These are phyloP conservation scores for Neohortaea acidophila DNA, from an alignment of 495 filamentous ascomycete genomes.

Conservation along the genomic window DNA sequence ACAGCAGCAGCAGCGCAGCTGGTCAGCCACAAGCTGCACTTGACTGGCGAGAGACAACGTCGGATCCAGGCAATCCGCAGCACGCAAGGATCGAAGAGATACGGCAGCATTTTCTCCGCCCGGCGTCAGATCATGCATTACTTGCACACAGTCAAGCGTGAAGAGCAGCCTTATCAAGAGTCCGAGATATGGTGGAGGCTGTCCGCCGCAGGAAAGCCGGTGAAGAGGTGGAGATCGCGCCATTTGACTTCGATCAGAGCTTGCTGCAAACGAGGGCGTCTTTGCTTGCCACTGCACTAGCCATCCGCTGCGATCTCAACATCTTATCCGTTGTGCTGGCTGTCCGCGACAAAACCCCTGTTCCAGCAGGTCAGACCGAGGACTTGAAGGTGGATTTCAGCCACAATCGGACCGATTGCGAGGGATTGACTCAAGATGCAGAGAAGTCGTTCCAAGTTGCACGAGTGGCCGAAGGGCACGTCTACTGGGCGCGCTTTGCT, in stretches of 20 bases:
- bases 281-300: constrained; percentile 36
- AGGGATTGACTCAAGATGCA: constrained; percentile 21
- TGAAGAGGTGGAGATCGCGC: constrained; percentile 16
- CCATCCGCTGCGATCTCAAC: constrained; percentile 39
- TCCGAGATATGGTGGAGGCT: constrained; percentile 38
- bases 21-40: constrained; percentile 8
- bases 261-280: constrained; percentile 34
- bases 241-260: constrained; percentile 31
- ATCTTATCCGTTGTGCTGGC: constrained; percentile 41
- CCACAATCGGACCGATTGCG: constrained; percentile 14
- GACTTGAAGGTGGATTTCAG: constrained; percentile 15
- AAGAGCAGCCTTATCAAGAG: constrained; percentile 18
- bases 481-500: constrained; percentile 28
- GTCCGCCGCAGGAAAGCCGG: constrained; percentile 26
- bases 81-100: constrained; percentile 18
- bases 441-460: constrained; percentile 13
- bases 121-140: constrained; percentile 32
- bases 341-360: constrained; percentile 19
- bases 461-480: constrained; percentile 26
- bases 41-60: constrained; percentile 13
- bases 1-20: constrained; percentile 1
- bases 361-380: constrained; percentile 2
- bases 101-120: constrained; percentile 28
- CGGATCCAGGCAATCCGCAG: constrained; percentile 6
- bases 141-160: constrained; percentile 22